Conservation (phyloP, 768 basidiomycete species). For the Lanmaoa pseudosensibilis region DNA sequence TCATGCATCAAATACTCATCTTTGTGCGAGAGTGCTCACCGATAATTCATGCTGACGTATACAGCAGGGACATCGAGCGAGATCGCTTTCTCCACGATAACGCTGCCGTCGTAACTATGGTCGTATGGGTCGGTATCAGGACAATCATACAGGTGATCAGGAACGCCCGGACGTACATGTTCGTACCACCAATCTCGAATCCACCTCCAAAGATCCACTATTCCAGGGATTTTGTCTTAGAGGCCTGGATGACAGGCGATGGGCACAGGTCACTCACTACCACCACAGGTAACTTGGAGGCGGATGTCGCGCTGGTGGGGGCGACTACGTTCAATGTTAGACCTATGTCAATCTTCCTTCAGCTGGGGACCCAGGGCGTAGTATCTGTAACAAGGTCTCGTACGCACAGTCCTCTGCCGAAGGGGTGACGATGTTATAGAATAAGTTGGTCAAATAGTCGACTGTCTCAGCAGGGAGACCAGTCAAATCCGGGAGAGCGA, state of each 20-base stretch:
- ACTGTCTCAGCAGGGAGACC: constrained; percentile 17
- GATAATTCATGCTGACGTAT: constrained; percentile 43
- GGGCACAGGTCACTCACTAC: constrained; percentile 38
- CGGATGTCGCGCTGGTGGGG: constrained; percentile 40
- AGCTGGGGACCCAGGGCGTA: neutral
- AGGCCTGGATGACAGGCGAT: neutral
- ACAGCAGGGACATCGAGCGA: constrained; percentile 34
- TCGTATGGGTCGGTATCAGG: neutral
- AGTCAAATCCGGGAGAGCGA: constrained; percentile 6
- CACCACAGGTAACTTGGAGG: constrained; percentile 51
- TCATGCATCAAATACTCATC: neutral
- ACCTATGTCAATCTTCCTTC: constrained; percentile 27
- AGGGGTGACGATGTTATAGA: constrained; percentile 33
- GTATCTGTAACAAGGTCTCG: too few species aligned
- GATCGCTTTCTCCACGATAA: constrained; percentile 35
- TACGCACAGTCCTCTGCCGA: constrained; percentile 47
- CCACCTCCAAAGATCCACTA: constrained; percentile 39
- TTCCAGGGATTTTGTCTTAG: neutral
- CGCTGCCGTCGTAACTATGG: constrained; percentile 15
- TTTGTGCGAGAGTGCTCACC: constrained; percentile 24
- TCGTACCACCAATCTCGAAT: constrained; percentile 34
- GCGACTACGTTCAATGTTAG: constrained; percentile 53
- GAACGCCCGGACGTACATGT: neutral
- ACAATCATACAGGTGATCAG: too few species aligned
- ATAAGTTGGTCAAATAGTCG: constrained; percentile 26